These are phyloP conservation scores for Hordeum pubiflorum DNA, from an alignment of 202 grass and related monocot genomes.

Conservation along the genomic window DNA sequence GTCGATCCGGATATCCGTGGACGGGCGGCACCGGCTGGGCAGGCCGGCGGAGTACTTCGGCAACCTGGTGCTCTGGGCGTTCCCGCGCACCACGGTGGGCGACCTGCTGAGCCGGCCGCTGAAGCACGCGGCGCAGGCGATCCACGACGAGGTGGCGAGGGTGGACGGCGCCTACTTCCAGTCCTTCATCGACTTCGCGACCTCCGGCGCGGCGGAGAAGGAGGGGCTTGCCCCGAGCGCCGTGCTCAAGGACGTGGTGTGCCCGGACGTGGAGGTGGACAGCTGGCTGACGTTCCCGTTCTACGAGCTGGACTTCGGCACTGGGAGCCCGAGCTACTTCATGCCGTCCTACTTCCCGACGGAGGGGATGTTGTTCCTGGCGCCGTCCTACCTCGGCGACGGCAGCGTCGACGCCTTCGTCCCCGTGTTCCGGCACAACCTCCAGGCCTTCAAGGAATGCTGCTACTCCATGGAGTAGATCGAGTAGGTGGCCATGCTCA, in stretches of 20 bases:
- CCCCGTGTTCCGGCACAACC: conserved; percentile 26
- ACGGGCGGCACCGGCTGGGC: conserved; percentile 36
- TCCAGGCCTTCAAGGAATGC: conserved; percentile 37
- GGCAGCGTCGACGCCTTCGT: conserved; percentile 52
- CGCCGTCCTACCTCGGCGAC: conserved; percentile 42
- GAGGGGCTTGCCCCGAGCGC: conserved; percentile 27
- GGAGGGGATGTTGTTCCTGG: conserved; percentile 46
- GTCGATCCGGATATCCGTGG: conserved; percentile 43
- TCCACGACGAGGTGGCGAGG: conserved; percentile 43
- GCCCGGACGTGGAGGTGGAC: conserved; percentile 45
- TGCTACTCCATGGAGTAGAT: conserved; percentile 44
- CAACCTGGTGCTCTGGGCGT: conserved; percentile 61
- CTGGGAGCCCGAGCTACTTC: conserved; percentile 31
- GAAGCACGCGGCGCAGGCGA: conserved; percentile 38
- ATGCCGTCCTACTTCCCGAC: conserved; percentile 44
- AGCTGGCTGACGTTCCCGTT: conserved; percentile 53
- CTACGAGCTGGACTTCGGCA: conserved; percentile 49
- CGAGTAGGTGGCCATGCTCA: neutral
- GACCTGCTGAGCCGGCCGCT: conserved; percentile 42
- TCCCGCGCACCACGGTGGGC: conserved; percentile 15
- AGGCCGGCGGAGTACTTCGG: conserved; percentile 38
- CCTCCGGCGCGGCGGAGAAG: conserved; percentile 21
- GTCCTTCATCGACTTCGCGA: conserved; percentile 37
- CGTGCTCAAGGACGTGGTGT: conserved; percentile 27
- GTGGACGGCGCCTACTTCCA: conserved; percentile 42